Evolutionary conservation across 208 protist species (phyloP).

Genomic region (Acanthamoeba culbertsoni): DNA sequence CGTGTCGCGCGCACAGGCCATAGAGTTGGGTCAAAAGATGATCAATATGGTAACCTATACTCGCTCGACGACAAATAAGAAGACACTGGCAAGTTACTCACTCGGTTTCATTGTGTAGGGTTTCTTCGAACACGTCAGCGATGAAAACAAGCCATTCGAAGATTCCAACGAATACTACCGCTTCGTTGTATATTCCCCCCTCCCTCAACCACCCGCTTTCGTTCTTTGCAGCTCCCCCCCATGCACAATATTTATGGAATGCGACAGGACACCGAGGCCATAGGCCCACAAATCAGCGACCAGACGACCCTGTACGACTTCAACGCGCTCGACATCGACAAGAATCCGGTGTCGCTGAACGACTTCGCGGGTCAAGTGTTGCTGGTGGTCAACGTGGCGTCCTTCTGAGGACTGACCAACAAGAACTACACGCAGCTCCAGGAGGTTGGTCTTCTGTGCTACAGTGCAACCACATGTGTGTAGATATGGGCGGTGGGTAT

Average conservation of each 20-base stretch:
- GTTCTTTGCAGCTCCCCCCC: no score
- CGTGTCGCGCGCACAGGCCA: neutral
- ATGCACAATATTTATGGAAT: no score
- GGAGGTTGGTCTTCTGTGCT: neutral
- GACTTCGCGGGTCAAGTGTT: neutral
- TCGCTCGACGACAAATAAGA: neutral
- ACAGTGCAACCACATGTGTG: no score
- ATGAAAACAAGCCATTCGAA: neutral
- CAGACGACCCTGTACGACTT: slow-evolving; percentile 16
- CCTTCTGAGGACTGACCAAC: slow-evolving; percentile 49
- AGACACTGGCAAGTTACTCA: neutral
- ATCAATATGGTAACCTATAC: neutral
- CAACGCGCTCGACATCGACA: slow-evolving; percentile 22
- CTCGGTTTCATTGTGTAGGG: neutral
- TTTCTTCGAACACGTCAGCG: neutral
- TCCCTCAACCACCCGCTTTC: no score
- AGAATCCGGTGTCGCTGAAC: slow-evolving; percentile 7
- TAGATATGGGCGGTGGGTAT: no score
- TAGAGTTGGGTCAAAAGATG: slow-evolving; percentile 12
- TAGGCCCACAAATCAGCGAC: neutral
- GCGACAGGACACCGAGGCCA: neutral
- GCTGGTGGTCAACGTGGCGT: slow-evolving; percentile 61
- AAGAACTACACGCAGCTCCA: slow-evolving; percentile 57
- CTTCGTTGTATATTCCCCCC: neutral
- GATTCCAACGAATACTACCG: slow-evolving; percentile 13